Evolutionary conservation across 768 basidiomycete genomes (phyloP).

Genomic region (Kwoniella pini): DNA sequence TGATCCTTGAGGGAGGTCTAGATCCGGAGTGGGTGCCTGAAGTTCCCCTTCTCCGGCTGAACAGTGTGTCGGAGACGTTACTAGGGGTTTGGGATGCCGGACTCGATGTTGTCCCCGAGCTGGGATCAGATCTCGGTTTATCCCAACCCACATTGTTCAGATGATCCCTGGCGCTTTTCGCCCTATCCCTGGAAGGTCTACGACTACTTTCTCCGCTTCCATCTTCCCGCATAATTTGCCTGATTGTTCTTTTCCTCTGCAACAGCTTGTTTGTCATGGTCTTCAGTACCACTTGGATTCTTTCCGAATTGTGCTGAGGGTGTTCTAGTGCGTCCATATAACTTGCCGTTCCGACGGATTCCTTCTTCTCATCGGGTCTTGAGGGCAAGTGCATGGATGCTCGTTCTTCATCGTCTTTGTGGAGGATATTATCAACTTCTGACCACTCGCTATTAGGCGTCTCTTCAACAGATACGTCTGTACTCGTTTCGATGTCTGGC

Average conservation of each 20-base stretch:
- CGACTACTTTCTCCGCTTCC: constrained; percentile 1
- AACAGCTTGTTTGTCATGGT: constrained; percentile 53
- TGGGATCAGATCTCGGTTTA: neutral
- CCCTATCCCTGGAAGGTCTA: constrained; percentile 4
- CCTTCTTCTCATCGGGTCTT: neutral
- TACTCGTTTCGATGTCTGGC: neutral
- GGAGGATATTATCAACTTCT: constrained; percentile 38
- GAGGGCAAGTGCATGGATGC: neutral
- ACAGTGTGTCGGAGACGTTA: too few relatives aligned
- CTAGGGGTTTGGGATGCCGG: too few relatives aligned
- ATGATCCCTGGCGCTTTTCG: constrained; percentile 8
- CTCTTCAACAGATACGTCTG: neutral
- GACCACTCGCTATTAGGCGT: constrained; percentile 42
- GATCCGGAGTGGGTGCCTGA: too few relatives aligned
- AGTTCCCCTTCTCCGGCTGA: too few relatives aligned
- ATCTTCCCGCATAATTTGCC: constrained; percentile 23
- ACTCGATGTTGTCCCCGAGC: neutral
- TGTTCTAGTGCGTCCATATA: constrained; percentile 44
- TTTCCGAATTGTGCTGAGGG: constrained; percentile 37
- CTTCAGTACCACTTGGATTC: constrained; percentile 49
- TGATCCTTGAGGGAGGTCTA: neutral
- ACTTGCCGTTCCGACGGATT: constrained; percentile 10
- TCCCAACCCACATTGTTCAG: constrained; percentile 18
- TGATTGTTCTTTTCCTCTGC: constrained; percentile 44
- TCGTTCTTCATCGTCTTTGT: neutral